A percentile compares a stretch with the other conserved stretches of the same genome.
These are phyloP conservation scores for Phytophthora pseudosyringae DNA, from an alignment of 352 stramenopile genomes.

Conservation along the genomic window DNA sequence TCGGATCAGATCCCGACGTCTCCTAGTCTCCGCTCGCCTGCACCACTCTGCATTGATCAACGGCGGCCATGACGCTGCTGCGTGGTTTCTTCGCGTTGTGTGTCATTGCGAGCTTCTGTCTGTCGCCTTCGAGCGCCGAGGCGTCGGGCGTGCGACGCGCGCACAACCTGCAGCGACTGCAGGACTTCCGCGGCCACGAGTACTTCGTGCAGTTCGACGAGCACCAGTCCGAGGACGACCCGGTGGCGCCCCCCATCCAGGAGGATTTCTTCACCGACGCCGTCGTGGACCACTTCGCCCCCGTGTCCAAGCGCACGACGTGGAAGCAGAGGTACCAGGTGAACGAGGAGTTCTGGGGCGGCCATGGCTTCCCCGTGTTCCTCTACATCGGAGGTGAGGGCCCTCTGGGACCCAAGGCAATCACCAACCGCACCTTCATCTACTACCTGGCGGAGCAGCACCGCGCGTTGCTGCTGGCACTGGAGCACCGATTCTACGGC, in stretches of 20 bases:
- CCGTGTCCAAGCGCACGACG: constrained; percentile 59
- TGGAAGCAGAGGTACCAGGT: constrained; percentile 92
- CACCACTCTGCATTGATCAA: neutral
- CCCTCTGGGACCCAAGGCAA: constrained; percentile 55
- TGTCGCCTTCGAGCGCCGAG: constrained; percentile 3
- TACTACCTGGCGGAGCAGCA: constrained; percentile 80
- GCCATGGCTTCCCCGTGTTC: constrained; percentile 83
- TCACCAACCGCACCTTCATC: constrained; percentile 82
- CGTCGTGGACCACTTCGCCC: constrained; percentile 76
- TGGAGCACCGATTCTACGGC: constrained; percentile 97
- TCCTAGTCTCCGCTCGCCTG: neutral
- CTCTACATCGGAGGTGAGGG: constrained; percentile 90
- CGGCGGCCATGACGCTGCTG: constrained; percentile 14
- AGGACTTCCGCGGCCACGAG: constrained; percentile 70
- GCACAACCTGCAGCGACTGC: constrained; percentile 60
- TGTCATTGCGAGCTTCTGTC: constrained; percentile 8
- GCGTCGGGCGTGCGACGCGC: constrained; percentile 16
- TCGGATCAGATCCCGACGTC: constrained; percentile 11
- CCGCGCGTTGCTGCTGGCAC: constrained; percentile 79
- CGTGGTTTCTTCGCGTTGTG: constrained; percentile 1
- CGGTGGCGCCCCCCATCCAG: constrained; percentile 40
- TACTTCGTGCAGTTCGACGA: constrained; percentile 68
- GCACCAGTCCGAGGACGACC: constrained; percentile 34
- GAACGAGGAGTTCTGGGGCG: constrained; percentile 88
- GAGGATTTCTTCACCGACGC: constrained; percentile 70